These are phyloP conservation scores for Apostasia shenzhenica DNA, from an alignment of 106 monocot species.

Conservation along the genomic window DNA sequence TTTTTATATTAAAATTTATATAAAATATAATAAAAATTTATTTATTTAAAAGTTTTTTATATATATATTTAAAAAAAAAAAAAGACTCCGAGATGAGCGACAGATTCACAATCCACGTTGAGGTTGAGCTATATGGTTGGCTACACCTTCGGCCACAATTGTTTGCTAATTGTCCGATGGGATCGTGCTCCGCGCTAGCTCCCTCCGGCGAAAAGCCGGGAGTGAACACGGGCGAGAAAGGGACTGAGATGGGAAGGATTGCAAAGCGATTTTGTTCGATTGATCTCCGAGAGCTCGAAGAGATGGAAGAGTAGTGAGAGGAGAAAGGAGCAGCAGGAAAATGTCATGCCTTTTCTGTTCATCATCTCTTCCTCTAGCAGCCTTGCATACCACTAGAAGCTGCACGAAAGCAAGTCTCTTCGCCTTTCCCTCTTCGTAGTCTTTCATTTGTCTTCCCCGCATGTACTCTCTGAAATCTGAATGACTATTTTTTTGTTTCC, in stretches of 20 bases:
- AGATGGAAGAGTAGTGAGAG: not conserved
- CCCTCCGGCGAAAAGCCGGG: not conserved
- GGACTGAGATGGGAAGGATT: not conserved
- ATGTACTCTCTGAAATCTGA: no score
- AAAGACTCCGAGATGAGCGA: no score
- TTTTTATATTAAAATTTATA: no score
- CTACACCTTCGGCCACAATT: no score
- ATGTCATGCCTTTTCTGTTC: not conserved
- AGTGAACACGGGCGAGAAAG: not conserved
- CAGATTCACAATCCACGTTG: no score
- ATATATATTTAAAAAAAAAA: no score
- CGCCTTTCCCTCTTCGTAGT: not conserved
- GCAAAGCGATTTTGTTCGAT: not conserved
- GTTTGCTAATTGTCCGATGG: no score
- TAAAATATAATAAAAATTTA: no score
- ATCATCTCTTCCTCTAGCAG: not conserved
- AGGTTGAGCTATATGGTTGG: no score
- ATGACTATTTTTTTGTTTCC: no score
- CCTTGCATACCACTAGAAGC: not conserved
- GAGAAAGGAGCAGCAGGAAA: not conserved
- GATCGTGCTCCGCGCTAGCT: not conserved
- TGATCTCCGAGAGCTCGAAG: not conserved
- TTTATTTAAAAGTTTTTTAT: no score
- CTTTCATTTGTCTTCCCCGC: not conserved
- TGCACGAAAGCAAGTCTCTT: not conserved